These are phyloP conservation scores for Nepenthes mirabilis DNA, from an alignment of 148 eudicot genomes.

Conservation along the genomic window DNA sequence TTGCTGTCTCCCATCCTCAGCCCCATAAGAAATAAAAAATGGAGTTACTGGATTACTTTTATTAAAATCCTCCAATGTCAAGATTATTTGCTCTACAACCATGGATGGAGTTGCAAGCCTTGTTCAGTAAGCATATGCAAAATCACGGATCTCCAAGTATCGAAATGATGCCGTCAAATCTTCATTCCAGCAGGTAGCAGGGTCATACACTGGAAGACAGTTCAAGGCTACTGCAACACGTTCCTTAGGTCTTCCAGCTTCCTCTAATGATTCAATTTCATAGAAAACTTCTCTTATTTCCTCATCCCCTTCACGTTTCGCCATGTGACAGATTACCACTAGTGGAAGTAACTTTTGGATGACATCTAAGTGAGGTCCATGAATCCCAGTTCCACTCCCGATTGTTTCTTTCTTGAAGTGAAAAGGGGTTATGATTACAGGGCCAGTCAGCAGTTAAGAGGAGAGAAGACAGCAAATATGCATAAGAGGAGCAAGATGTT, in stretches of 20 bases:
- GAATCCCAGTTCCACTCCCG: too few species aligned
- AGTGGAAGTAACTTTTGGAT: too few species aligned
- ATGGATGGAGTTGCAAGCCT: slow-evolving; percentile 67
- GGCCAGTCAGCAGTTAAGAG: too few species aligned
- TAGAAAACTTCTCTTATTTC: too few species aligned
- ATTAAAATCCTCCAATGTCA: slow-evolving; percentile 74
- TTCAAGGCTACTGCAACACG: slow-evolving; percentile 59
- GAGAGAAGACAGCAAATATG: too few species aligned
- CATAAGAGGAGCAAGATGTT: too few species aligned
- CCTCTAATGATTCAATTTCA: too few species aligned
- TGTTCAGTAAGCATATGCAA: slow-evolving; percentile 74
- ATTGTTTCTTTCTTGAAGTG: too few species aligned
- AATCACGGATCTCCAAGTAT: slow-evolving; percentile 96
- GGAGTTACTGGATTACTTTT: slow-evolving; percentile 61
- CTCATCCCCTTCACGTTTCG: too few species aligned
- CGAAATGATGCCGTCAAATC: slow-evolving; percentile 47
- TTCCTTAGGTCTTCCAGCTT: slow-evolving; percentile 58
- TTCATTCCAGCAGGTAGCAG: slow-evolving; percentile 38
- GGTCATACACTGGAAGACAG: slow-evolving; percentile 64
- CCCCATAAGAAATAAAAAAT: slow-evolving; percentile 59
- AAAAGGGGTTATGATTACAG: too few species aligned
- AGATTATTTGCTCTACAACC: slow-evolving; percentile 82
- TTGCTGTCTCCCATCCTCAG: slow-evolving; percentile 77
- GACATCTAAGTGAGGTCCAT: too few species aligned
- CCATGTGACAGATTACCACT: too few species aligned